These are phyloP conservation scores for Lagerstroemia speciosa DNA, from an alignment of 345 rosid genomes.

Conservation along the genomic window DNA sequence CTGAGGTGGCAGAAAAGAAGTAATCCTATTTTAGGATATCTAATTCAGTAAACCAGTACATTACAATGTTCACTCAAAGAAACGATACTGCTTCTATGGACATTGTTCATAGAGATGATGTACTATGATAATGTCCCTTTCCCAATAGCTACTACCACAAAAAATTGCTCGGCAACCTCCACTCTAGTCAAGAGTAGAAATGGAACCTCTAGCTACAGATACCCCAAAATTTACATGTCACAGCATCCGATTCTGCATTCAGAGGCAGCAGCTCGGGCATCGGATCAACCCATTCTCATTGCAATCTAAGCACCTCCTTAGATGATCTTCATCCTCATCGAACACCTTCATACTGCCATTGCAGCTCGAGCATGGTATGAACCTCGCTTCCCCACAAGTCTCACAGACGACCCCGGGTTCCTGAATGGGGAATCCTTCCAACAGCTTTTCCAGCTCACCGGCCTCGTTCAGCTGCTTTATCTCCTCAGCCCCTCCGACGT, in stretches of 20 bases:
- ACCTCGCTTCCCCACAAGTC: conserved; percentile 37
- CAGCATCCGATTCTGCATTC: conserved; percentile 2
- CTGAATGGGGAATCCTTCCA: conserved; percentile 25
- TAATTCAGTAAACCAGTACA: too few relatives aligned
- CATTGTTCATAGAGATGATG: background rate
- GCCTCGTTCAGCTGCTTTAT: conserved; percentile 31
- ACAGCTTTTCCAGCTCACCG: conserved; percentile 27
- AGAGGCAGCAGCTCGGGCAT: conserved; percentile 32
- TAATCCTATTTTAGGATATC: background rate
- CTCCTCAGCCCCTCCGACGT: conserved; percentile 36
- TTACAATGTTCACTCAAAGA: too few relatives aligned
- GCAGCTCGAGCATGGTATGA: conserved; percentile 33
- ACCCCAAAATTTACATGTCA: background rate
- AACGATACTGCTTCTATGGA: background rate
- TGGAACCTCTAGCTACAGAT: background rate
- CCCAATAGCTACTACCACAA: background rate
- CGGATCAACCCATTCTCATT: conserved; percentile 44
- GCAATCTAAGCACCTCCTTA: conserved; percentile 31
- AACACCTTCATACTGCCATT: conserved; percentile 35
- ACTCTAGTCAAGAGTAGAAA: background rate
- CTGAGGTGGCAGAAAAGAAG: background rate
- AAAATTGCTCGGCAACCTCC: background rate
- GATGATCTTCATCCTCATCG: conserved; percentile 24
- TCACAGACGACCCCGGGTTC: conserved; percentile 25
- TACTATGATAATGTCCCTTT: background rate